phyloP scores from a whole-genome alignment of 805 yeast genomes.

The Pichia insulana region DNA sequence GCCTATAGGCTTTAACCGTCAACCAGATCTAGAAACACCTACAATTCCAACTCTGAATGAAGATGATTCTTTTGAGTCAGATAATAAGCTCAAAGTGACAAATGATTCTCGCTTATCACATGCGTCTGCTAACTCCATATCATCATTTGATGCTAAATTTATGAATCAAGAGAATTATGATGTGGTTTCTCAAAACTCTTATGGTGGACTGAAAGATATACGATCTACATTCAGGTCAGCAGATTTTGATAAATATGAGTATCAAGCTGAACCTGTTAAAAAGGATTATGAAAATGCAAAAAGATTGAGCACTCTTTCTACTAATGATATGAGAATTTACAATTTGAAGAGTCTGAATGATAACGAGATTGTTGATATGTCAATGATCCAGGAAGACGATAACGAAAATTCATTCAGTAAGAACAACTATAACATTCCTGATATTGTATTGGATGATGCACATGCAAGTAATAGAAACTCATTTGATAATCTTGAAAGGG shows the following conservation, averaged over 20 bases:
- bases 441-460: neutral
- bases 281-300: neutral
- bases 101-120: neutral
- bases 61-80: too few relatives aligned
- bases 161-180: conserved; percentile 2
- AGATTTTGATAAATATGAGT: neutral
- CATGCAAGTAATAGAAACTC: neutral
- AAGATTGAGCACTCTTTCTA: conserved; percentile 24
- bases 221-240: neutral
- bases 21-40: neutral
- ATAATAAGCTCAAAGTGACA: neutral
- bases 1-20: neutral
- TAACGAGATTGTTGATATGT: conserved; percentile 20
- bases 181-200: conserved; percentile 7
- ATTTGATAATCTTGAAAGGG: neutral
- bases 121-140: conserved; percentile 6
- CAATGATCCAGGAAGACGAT: conserved; percentile 29
- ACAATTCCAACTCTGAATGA: too few relatives aligned
- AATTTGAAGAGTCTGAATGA: conserved; percentile 14
- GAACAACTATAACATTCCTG: neutral
- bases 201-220: conserved; percentile 8
- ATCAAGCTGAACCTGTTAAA: neutral
- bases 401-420: conserved; percentile 15
- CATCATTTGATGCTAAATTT: conserved; percentile 13
- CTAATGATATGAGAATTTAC: conserved; percentile 25